Evolutionary conservation across 2,329 filamentous ascomycete genomes (phyloP).

Genomic region (Trichophyton benhamiae): DNA sequence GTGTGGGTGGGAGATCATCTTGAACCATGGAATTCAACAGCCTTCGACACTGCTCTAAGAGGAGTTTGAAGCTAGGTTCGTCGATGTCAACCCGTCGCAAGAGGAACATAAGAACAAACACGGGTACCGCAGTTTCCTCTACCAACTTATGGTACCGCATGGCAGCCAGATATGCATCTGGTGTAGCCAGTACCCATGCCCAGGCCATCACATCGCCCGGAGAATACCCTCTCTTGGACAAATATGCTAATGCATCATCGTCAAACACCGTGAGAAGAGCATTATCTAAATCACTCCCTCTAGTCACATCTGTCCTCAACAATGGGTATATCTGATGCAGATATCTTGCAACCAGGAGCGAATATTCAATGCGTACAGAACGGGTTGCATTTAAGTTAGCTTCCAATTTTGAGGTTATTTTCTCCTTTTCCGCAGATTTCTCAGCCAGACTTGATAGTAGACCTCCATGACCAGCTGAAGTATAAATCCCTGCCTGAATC

Average conservation of each 20-base stretch:
- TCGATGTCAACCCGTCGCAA: constrained; percentile 34
- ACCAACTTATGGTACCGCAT: constrained; percentile 22
- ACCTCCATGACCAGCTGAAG: neutral
- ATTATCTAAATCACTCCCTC: neutral
- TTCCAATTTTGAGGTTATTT: neutral
- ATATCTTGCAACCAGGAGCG: constrained; percentile 24
- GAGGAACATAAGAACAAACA: constrained; percentile 38
- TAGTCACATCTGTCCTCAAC: constrained; percentile 10
- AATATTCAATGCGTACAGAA: constrained; percentile 16
- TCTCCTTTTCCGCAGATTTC: neutral
- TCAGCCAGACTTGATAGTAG: neutral
- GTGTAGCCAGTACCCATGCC: constrained; percentile 36
- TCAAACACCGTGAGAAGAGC: constrained; percentile 26
- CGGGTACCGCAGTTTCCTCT: constrained; percentile 23
- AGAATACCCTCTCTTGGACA: constrained; percentile 25
- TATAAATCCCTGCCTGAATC: neutral
- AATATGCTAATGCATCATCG: constrained; percentile 18
- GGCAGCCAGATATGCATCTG: constrained; percentile 24
- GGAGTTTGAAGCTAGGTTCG: constrained; percentile 30
- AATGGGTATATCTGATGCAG: constrained; percentile 25
- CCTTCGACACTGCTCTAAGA: constrained; percentile 31
- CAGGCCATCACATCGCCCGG: constrained; percentile 32
- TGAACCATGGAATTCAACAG: neutral
- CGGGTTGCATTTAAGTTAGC: neutral
- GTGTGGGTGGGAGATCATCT: neutral